Evolutionary conservation across 805 yeast species (phyloP), one percentile per base, ranked within the genome.

Genomic region (Lipomyces starkeyi): DNA sequence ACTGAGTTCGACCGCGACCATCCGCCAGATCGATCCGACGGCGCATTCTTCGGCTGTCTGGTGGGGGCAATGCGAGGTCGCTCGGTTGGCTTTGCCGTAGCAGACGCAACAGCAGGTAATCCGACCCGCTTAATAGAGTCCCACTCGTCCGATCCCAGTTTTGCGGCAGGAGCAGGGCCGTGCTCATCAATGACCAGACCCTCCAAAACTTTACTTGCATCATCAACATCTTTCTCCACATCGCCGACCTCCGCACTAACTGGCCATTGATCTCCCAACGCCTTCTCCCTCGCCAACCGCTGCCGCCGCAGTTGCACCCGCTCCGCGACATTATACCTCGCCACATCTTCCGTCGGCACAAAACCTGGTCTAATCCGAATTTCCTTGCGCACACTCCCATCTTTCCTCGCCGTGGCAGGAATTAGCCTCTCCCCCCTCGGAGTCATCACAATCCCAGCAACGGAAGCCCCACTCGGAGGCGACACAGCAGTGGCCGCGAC

Each of bases 351-450:
- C 11, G 57, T 54, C 5, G 79, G 79, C 2, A 69, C 63, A 62
- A 56, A 77, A 3, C 79, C 79, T 3, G 77, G 77, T 34, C 76
- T 59, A 27, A 77, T 70, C 58, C 66, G 70, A 57, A 73, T 63
- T 14, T 68, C 69, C 58, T 71, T 74, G 29, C 79, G 37, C 14
- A 75, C 66, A 2, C 76, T 64, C 9, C 79, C 79, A 69, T 77
- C 79, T 11, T 73, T 65, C 20, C 79, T 66, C 11, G 71, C 66
- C 1, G 77, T 58, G 7, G 76, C 73, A 20, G 70, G 70, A 20
- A 70, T 61, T 6, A 69, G 59, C 3, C 70, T 52, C n/a, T 67
- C 65, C 4, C 72, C 72, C 1, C 43, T 13, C 17, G 43, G 57
- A 7, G 62, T 25, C 52, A 56, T 53, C 14, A 58, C 57, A 29